Base-by-base conservation (phyloP, 164 flowering plant species). In the Berberis thunbergii region DNA sequence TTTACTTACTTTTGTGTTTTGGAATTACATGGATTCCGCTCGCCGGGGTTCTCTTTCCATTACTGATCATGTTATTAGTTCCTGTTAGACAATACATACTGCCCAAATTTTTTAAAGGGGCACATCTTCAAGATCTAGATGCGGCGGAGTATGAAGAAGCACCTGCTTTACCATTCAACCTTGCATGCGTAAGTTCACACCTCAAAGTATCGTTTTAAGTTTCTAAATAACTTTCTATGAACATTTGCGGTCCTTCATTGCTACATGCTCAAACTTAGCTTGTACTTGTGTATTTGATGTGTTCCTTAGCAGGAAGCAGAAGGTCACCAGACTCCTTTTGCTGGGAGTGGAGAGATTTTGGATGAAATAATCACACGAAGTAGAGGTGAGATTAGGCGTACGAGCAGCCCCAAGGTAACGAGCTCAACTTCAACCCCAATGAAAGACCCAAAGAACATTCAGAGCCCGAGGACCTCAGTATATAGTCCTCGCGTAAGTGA, bases 91-190 rank as follows among this genome's bases (percentile, higher is more conserved):
- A 91, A 70, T 95, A 95, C 74, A 8, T 85, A 4, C 72, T 95
- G 43, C 98, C 99, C 67, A 89, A 83, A 78, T 91, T 91, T 65
- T 95, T 87, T 74, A 91, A 95, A 81, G 99, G 92, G 43, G 87
- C 76, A 39, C 97, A 91, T 71, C 96, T 95, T 73, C 94, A 91
- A 69, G 99, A 91, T 73, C 75, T 95, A 53, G 99, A 95, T 78
- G 97, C 97, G 3, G 96, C 99, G 43, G 98, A 86, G 63, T 95
- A 87, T 71, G 98, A 95, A 73, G 98, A 95, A 71, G 81, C 97
- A 7, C 97, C 96, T 1, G 96, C 97, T 58, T 58, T 89, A 41
- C 88, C 97, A 6, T 86, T 85, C 77, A 78, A 81, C 76, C 79
- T 83, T 41, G 81, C 84, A 45, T 59, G 83, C 55, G 97, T 90